These are phyloP conservation scores for Rhodotorula sp. DNA, from an alignment of 1,284 basidiomycete genomes.

Conservation along the genomic window DNA sequence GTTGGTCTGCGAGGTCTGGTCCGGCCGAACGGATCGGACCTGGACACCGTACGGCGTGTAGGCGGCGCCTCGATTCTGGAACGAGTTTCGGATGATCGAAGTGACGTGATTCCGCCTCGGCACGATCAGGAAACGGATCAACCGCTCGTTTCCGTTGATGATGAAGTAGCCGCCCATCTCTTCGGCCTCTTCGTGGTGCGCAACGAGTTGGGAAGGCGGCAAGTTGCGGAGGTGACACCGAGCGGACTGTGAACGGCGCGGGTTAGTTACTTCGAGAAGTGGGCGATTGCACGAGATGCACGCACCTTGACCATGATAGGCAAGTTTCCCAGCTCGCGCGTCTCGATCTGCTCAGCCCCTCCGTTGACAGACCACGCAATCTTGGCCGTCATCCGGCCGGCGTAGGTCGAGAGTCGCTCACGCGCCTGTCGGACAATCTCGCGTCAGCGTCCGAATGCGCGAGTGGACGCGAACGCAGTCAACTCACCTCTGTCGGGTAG, in stretches of 20 bases:
- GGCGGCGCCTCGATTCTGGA: conserved; percentile 85
- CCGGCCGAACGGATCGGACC: conserved; percentile 87
- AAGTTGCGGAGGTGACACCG: conserved; percentile 86
- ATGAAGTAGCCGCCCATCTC: conserved; percentile 99
- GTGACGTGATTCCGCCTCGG: conserved; percentile 86
- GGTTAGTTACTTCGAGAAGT: neutral
- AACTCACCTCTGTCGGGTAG: conserved; percentile 79
- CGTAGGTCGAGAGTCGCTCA: conserved; percentile 87
- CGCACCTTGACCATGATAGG: conserved; percentile 95
- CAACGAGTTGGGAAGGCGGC: conserved; percentile 81
- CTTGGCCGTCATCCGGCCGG: conserved; percentile 85
- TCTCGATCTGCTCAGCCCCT: conserved; percentile 69
- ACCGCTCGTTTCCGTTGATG: conserved; percentile 97
- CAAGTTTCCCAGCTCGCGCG: conserved; percentile 84
- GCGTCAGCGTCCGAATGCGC: neutral
- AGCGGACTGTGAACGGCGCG: conserved; percentile 65
- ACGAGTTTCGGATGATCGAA: conserved; percentile 79
- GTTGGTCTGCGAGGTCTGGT: conserved; percentile 91
- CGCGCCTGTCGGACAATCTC: conserved; percentile 62
- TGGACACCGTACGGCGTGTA: conserved; percentile 94
- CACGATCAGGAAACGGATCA: conserved; percentile 94
- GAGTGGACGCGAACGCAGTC: too few relatives aligned
- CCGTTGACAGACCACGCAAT: conserved; percentile 81
- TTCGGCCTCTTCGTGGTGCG: conserved; percentile 91
- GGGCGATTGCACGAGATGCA: conserved; percentile 31